Base-by-base conservation (phyloP, 345 rosid species). In the Moricandia arvensis region DNA sequence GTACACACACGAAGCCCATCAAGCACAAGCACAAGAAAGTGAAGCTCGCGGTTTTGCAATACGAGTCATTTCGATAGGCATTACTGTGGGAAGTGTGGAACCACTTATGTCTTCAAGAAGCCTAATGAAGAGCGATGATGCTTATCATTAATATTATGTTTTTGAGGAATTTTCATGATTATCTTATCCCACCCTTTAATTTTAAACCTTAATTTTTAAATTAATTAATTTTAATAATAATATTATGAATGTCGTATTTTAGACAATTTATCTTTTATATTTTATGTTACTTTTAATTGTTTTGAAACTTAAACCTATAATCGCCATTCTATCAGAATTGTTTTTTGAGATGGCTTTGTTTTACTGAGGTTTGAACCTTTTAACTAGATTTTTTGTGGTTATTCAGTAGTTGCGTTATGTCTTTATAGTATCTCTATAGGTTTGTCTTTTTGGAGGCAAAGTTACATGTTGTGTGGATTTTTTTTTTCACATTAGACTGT, bases 11-110 rank as follows among this genome's bases (percentile, higher is more conserved):
- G 59, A 87, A 87, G 75, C n/a, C n/a, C n/a, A n/a, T n/a, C 89
- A 84, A 87, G 80, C 91, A 86, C 63, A 86, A 80, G 85, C 80
- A 87, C 57, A 87, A 84, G 88, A 86, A 87, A 81, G 91, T 86
- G 72, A 87, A 87, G 85, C 89, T 87, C 9, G 83, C 89, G 66
- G 66, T 61, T 16, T 6, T 60, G 43, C 65, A 60, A 43, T 60
- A 89, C 89, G 51, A 84, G 84, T 65, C 91, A 87, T 68, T 86
- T 85, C 34, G 91, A 87, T 64, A 81, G 91, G 63, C n/a, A n/a
- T n/a, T n/a, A n/a, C n/a, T n/a, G n/a, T n/a, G 91, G 89, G 0
- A 86, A 87, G 55, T 87, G 91, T 27, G 91, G 91, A 11, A 72
- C 87, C 43, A 87, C 91, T 8, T 87, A 87, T 59, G 87, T 86